Conservation (phyloP, 331 rosid genomes). For the Rosa hybrid region DNA sequence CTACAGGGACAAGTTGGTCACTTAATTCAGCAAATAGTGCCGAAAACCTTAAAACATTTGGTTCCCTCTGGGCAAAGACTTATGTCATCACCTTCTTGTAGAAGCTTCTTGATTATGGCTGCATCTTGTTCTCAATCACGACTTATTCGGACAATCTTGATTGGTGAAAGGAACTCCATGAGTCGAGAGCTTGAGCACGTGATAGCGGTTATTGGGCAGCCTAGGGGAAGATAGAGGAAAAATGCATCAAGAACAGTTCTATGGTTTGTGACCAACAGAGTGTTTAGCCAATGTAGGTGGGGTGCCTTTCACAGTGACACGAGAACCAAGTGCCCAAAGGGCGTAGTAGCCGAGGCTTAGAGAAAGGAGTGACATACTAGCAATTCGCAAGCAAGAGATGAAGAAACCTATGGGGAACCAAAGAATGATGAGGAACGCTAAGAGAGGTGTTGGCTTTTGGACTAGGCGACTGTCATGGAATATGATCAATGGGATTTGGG, state of each 20-base stretch:
- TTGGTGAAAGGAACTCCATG: slow-evolving; percentile 66
- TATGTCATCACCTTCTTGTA: slow-evolving; percentile 51
- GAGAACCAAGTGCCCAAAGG: slow-evolving; percentile 58
- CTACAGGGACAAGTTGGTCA: slow-evolving; percentile 71
- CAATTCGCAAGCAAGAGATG: too few species aligned
- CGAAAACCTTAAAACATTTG: slow-evolving; percentile 41
- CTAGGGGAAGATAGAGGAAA: slow-evolving; percentile 70
- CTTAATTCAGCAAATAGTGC: slow-evolving; percentile 68
- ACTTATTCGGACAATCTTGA: slow-evolving; percentile 53
- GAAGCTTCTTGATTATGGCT: slow-evolving; percentile 52
- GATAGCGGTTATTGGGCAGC: slow-evolving; percentile 57
- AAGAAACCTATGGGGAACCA: too few species aligned
- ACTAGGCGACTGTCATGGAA: too few species aligned
- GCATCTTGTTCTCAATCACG: slow-evolving; percentile 61
- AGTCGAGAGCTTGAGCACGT: slow-evolving; percentile 71
- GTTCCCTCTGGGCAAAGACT: slow-evolving; percentile 76
- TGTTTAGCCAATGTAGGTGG: slow-evolving; percentile 54
- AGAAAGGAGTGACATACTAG: slow-evolving; percentile 20
- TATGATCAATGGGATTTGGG: too few species aligned
- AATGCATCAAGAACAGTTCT: slow-evolving; percentile 66
- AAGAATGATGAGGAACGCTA: too few species aligned
- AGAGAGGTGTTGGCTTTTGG: too few species aligned
- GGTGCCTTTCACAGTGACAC: slow-evolving; percentile 53
- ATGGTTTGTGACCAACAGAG: slow-evolving; percentile 53
- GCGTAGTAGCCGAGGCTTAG: slow-evolving; percentile 56